Evolutionary conservation across 257 asterid genomes (phyloP), one percentile per base, ranked within the genome.

Genomic region (Dorcoceras hygrometricum): DNA sequence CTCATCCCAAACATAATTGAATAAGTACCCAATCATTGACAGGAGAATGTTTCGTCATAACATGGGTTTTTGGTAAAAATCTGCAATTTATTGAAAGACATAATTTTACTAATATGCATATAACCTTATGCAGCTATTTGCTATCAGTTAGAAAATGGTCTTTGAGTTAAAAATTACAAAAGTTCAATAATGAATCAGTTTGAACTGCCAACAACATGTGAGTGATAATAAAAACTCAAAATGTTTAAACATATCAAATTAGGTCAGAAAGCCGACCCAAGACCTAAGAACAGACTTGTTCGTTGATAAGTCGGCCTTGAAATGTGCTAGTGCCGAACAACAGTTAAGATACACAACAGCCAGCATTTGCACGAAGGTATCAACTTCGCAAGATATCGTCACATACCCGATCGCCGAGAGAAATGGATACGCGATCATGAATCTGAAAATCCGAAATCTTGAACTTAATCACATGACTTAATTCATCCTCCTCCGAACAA

Each of bases 401-500:
- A 56, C 75, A 55, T 82, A 93, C 98, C 81, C 84, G 79, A 55
- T 87, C 86, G 19, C 94, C 89, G 23, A 84, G 95, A 70, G 95
- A 97, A 66, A 88, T 73, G 89, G 94, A 81, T 57, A 90, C 96
- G 3, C 87, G 87, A 76, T 93, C 95, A 62, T 79, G 77, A 65
- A 88, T 74, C 63, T 71, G 71, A 71, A 93, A 93, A 73, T 93
- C 98, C 54, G 96, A 84, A 89, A 93, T 88, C 68, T 71, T 81
- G 72, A 90, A 93, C 86, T 86, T 93, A 6, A 82, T 83, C 18
- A 86, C 97, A 57, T 93, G 97, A 73, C 96, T 88, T 16, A 93
- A 77, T 66, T 90, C 97, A 72, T 82, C 90, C 16, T 74, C 87
- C 14, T 61, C 64, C 31, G 72, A 79, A 66, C 84, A 25, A 62